A percentile compares a stretch with the other conserved stretches of the same genome.
Evolutionary conservation across 2,329 filamentous ascomycete genomes (phyloP).

Genomic region (Cladosporium phlei): DNA sequence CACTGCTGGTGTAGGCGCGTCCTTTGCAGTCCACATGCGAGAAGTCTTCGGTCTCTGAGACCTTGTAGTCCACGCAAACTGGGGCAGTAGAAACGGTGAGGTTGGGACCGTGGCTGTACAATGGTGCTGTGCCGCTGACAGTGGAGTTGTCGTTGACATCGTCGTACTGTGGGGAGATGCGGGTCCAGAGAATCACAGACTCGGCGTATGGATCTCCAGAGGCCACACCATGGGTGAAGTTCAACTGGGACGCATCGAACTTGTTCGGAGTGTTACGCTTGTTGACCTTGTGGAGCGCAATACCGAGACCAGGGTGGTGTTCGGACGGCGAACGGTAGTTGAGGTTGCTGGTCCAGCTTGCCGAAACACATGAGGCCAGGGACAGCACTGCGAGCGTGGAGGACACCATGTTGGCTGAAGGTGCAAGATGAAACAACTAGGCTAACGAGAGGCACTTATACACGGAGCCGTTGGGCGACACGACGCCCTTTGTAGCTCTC

Average conservation of each 20-base stretch:
- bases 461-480: too few relatives aligned
- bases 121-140: conserved; percentile 51
- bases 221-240: conserved; percentile 56
- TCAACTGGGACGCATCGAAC: conserved; percentile 46
- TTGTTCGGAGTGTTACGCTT: conserved; percentile 48
- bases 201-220: conserved; percentile 43
- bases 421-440: too few relatives aligned
- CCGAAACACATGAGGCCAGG: conserved; percentile 21
- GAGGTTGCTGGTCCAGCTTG: conserved; percentile 42
- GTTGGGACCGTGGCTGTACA: conserved; percentile 53
- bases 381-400: conserved; percentile 16
- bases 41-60: conserved; percentile 48
- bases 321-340: conserved; percentile 65
- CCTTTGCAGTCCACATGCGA: conserved; percentile 51
- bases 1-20: conserved; percentile 62
- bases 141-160: conserved; percentile 44
- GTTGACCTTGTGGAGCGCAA: conserved; percentile 58
- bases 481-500: too few relatives aligned
- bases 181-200: conserved; percentile 41
- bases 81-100: conserved; percentile 53
- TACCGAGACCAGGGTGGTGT: conserved; percentile 58
- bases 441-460: too few relatives aligned
- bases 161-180: conserved; percentile 36
- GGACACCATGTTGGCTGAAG: conserved; percentile 20
- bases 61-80: conserved; percentile 63